Base-by-base conservation (phyloP, 805 yeast species). In the Ogataea paraovalis region DNA sequence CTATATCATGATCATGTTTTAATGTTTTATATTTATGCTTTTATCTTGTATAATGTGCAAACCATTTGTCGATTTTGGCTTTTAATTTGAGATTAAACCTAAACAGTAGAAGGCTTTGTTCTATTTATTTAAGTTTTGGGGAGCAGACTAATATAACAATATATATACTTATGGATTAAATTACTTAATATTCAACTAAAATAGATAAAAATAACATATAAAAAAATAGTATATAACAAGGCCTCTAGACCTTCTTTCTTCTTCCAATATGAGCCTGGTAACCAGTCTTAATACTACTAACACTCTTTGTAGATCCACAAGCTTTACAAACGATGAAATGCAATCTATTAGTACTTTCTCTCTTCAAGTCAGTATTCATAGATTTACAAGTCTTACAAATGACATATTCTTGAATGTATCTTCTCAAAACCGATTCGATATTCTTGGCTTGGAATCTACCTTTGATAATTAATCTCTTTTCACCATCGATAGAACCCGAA, bases 331-430 rank as follows among this genome's bases (percentile, higher is more conserved):
- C 96, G 78, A 94, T 79, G 78, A 94, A 94, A 76, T 88, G 96
- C 73, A 94, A 80, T 77, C 99, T 87, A 77, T 91, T 94, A 50
- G 94, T 85, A 59, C 87, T 85, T 74, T 94, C 99, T 74, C 96
- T 91, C 77, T 85, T 87, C 69, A 94, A 79, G 59, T 85, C 94
- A 40, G 99, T 94, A 73, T 94, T 94, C 80, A 90, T 91, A 50
- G 96, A 87, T 77, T 92, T 94, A 78, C 99, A 94, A 40, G 99
- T 94, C 79, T 94, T 89, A 81, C 99, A 94, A 45, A 97, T 89
- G 57, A 94, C 99, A 67, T 94, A 94, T 71, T 94, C 99, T 67
- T 88, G 75, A 67, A 95, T 94, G 70, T 94, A 94, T 72, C 97
- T 82, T 78, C 98, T 85, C 72, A 94, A 78, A 54, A 94, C 96